Conservation (phyloP, 257 asterid species). For the Solanum infundibuliforme region DNA sequence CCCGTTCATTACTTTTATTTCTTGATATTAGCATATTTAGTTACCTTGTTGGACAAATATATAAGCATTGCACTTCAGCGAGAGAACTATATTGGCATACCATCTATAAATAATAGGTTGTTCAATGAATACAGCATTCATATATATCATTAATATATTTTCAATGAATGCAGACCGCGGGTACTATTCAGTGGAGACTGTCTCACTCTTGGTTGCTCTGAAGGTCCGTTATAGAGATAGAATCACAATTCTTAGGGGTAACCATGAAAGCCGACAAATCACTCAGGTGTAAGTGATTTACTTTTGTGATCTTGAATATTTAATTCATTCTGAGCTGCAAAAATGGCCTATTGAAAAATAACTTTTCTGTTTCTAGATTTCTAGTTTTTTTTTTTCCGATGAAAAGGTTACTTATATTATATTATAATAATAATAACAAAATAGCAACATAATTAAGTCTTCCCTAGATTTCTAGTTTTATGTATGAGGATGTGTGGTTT, state of each 20-base stretch:
- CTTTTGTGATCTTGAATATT: neutral
- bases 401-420: too few relatives aligned
- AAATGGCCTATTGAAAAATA: neutral
- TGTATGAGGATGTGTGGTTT: neutral
- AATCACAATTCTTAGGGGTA: constrained; percentile 92
- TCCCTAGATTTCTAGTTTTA: too few relatives aligned
- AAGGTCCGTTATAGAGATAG: constrained; percentile 96
- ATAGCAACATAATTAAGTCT: too few relatives aligned
- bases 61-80: neutral
- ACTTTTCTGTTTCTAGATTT: neutral
- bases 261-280: constrained; percentile 96
- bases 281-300: constrained; percentile 82
- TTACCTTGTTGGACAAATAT: neutral
- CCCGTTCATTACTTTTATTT: neutral
- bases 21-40: neutral
- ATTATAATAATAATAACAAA: too few relatives aligned
- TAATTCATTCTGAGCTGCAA: neutral
- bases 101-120: neutral
- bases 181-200: constrained; percentile 96
- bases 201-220: constrained; percentile 84
- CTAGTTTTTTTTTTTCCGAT: neutral
- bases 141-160: constrained; percentile 1
- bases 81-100: neutral
- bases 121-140: neutral
- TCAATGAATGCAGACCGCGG: constrained; percentile 82